Percentiles rank a stretch among this genome's conserved stretches.
phyloP scores from a whole-genome alignment of 2,329 filamentous ascomycete genomes.

The Ustulina deusta region DNA sequence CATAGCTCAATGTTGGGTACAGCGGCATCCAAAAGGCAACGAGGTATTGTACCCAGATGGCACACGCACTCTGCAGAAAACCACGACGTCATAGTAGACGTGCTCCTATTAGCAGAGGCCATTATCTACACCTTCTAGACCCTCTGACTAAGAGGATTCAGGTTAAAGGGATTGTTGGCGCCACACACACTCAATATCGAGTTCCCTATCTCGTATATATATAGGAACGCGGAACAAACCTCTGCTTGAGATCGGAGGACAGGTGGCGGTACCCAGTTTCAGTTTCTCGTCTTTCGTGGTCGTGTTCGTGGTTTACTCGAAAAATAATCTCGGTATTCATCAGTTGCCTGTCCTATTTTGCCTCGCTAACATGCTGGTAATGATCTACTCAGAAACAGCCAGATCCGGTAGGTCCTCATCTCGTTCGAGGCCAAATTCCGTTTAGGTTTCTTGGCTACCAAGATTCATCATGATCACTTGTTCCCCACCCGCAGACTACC shows the following conservation, averaged over 20 bases:
- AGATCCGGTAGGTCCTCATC: neutral
- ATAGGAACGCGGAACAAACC: neutral
- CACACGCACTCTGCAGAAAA: neutral
- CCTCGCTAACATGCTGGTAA: neutral
- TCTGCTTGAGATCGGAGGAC: neutral
- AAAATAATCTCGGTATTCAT: too few relatives aligned
- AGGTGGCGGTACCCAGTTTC: neutral
- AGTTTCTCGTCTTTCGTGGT: neutral
- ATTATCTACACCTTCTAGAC: slow-evolving; percentile 15
- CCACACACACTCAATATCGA: slow-evolving; percentile 10
- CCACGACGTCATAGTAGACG: slow-evolving; percentile 23
- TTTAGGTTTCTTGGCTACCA: slow-evolving; percentile 10
- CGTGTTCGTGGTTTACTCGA: too few relatives aligned
- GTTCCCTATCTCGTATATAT: neutral
- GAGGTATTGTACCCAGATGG: neutral
- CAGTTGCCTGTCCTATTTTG: too few relatives aligned
- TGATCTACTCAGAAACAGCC: neutral
- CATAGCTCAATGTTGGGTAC: neutral
- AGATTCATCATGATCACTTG: slow-evolving; percentile 10
- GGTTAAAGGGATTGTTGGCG: slow-evolving; percentile 9
- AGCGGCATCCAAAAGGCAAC: slow-evolving; percentile 1
- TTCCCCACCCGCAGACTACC: slow-evolving; percentile 10
- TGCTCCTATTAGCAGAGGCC: neutral
- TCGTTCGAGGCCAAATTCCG: slow-evolving; percentile 21
- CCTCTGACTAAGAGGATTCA: slow-evolving; percentile 17